Evolutionary conservation across 345 rosid genomes (phyloP).

Genomic region (Salix brachista): DNA sequence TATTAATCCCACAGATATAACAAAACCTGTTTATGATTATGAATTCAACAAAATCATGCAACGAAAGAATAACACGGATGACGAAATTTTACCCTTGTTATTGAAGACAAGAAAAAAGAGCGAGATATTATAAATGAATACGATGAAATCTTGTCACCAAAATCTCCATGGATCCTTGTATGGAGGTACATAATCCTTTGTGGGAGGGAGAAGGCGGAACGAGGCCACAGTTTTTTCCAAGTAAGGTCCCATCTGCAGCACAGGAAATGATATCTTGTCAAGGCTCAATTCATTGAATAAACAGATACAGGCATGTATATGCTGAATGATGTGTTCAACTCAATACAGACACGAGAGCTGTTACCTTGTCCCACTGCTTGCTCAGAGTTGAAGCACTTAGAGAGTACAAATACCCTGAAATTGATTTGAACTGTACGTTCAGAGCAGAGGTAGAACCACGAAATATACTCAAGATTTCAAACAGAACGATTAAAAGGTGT

Average conservation of each 20-base stretch:
- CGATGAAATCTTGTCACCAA: conserved; percentile 47
- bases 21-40: neutral
- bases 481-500: neutral
- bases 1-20: neutral
- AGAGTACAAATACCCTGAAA: conserved; percentile 81
- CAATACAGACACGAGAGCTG: conserved; percentile 1
- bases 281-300: neutral
- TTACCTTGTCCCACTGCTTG: conserved; percentile 82
- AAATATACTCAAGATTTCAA: neutral
- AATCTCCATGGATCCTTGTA: conserved; percentile 97
- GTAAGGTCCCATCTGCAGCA: conserved; percentile 80
- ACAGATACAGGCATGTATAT: neutral
- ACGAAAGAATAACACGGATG: neutral
- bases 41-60: neutral
- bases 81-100: neutral
- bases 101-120: neutral
- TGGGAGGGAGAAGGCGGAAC: conserved; percentile 75
- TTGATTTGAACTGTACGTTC: neutral
- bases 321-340: neutral
- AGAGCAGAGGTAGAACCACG: neutral
- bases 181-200: conserved; percentile 81
- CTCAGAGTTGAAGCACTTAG: conserved; percentile 82
- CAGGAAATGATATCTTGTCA: conserved; percentile 5
- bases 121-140: neutral
- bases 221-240: conserved; percentile 61